Percentiles rank a stretch among this genome's conserved stretches.
These are phyloP conservation scores for Pseudocercospora fijiensis DNA, from an alignment of 2,329 filamentous ascomycete species.

Conservation along the genomic window DNA sequence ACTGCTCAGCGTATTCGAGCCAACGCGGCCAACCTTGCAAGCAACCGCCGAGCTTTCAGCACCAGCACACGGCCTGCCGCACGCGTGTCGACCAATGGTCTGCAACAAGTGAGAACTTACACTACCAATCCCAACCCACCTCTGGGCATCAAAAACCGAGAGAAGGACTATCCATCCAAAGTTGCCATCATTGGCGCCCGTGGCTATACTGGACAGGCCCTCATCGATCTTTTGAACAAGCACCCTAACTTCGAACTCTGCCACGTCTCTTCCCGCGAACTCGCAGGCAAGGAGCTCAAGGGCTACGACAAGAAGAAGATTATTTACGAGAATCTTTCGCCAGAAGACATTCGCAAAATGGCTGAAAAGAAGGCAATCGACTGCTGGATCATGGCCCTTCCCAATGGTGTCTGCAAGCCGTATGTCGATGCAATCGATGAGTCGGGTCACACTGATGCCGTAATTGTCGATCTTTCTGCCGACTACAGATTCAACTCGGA, in stretches of 20 bases:
- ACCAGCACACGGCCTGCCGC: constrained; percentile 48
- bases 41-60: constrained; percentile 60
- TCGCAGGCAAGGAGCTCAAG: constrained; percentile 80
- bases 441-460: constrained; percentile 62
- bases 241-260: constrained; percentile 88
- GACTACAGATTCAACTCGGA: constrained; percentile 85
- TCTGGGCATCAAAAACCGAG: constrained; percentile 81
- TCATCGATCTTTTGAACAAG: constrained; percentile 81
- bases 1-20: constrained; percentile 63
- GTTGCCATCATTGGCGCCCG: constrained; percentile 87
- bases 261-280: constrained; percentile 90
- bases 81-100: constrained; percentile 14
- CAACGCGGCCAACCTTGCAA: constrained; percentile 44
- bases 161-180: constrained; percentile 73
- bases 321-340: constrained; percentile 83
- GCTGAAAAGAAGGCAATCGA: constrained; percentile 82
- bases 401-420: constrained; percentile 91
- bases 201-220: constrained; percentile 88
- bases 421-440: constrained; percentile 86
- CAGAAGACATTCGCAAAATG: constrained; percentile 83
- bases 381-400: constrained; percentile 96
- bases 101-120: constrained; percentile 42
- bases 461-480: constrained; percentile 92
- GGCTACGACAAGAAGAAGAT: constrained; percentile 91
- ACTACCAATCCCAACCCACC: constrained; percentile 87